A percentile compares a stretch with the other conserved stretches of the same genome.
These are phyloP conservation scores for Aspergillus avenaceus DNA, from an alignment of 495 filamentous ascomycete genomes.

Conservation along the genomic window DNA sequence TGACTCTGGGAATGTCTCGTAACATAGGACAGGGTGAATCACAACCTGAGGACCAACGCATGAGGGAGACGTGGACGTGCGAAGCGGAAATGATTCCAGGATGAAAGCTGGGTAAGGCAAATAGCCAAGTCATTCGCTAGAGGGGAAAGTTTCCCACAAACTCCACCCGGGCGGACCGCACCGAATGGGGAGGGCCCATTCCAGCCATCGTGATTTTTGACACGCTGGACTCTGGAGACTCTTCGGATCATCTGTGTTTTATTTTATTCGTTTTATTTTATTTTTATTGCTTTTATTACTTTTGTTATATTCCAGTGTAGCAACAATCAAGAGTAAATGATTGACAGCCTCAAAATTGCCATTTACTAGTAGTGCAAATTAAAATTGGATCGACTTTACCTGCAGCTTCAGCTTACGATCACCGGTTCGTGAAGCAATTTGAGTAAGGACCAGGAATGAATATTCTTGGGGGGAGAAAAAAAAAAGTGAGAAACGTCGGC, in stretches of 20 bases:
- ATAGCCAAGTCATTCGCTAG: not conserved
- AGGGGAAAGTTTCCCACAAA: not conserved
- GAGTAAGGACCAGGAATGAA: too few species aligned
- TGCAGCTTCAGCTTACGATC: not conserved
- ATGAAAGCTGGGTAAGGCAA: not conserved
- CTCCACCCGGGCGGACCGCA: constrained; percentile 14
- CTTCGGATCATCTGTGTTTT: not conserved
- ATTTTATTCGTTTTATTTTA: not conserved
- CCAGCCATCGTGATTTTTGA: constrained; percentile 1
- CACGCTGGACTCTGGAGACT: too few species aligned
- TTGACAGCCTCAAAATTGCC: too few species aligned
- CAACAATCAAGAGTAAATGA: too few species aligned
- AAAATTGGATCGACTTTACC: not conserved
- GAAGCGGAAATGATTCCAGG: too few species aligned
- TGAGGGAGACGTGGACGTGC: too few species aligned
- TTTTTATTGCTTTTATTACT: too few species aligned
- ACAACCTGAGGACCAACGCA: too few species aligned
- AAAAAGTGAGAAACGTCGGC: not conserved
- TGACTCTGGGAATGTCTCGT: too few species aligned
- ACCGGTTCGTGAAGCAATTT: not conserved
- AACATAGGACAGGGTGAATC: too few species aligned
- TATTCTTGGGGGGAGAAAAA: too few species aligned
- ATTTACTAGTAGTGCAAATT: not conserved
- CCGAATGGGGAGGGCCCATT: constrained; percentile 14
- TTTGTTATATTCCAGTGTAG: too few species aligned